A percentile compares a stretch with the other conserved stretches of the same genome.
Evolutionary conservation across 805 yeast genomes (phyloP).

Genomic region (Zygoascus flipseniorum): DNA sequence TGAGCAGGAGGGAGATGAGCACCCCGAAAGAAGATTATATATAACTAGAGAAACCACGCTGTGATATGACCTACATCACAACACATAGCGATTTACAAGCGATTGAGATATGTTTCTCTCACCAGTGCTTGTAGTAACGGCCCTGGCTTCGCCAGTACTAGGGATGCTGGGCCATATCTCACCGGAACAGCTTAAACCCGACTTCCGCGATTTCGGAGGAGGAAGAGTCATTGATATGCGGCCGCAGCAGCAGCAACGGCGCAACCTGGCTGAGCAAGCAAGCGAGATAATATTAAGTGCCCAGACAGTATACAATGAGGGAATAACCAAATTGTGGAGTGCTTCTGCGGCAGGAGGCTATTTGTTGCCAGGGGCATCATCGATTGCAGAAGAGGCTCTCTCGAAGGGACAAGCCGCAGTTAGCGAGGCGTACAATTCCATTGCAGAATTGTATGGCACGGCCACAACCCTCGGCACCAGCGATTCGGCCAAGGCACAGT

Average conservation of each 20-base stretch:
- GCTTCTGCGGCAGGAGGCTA: conserved; percentile 3
- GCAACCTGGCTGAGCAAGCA: not conserved
- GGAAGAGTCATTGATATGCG: not conserved
- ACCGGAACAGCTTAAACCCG: not conserved
- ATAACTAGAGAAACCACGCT: too few relatives aligned
- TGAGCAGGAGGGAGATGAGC: too few relatives aligned
- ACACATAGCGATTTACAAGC: too few relatives aligned
- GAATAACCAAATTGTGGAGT: not conserved
- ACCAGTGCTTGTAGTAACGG: not conserved
- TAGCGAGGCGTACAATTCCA: not conserved
- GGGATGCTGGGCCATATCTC: not conserved
- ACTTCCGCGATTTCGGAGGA: not conserved
- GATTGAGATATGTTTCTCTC: not conserved
- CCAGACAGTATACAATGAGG: conserved; percentile 2
- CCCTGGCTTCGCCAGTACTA: not conserved
- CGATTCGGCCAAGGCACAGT: not conserved
- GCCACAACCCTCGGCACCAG: not conserved
- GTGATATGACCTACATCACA: too few relatives aligned
- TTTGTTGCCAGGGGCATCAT: conserved; percentile 4
- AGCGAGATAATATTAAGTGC: not conserved
- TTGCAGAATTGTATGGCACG: not conserved
- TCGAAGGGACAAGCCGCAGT: conserved; percentile 1
- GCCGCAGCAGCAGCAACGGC: not conserved
- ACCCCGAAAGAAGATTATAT: too few relatives aligned
- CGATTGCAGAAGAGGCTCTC: conserved; percentile 3